Conservation (phyloP, 306 rosid genomes). For the Casuarina cunninghamiana region DNA sequence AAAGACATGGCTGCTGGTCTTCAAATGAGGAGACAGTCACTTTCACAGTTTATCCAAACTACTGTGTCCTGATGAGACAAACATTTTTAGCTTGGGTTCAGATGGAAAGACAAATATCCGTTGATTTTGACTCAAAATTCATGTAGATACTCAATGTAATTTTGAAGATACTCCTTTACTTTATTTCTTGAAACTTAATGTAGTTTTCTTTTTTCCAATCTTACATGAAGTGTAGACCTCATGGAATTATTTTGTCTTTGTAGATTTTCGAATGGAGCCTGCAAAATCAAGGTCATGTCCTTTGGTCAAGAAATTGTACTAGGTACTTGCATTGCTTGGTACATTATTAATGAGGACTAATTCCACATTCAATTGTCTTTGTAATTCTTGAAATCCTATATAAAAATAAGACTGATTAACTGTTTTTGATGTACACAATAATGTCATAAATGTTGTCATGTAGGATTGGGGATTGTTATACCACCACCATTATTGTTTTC, state of each 20-base stretch:
- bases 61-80: conserved; percentile 61
- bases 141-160: not conserved
- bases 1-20: conserved; percentile 94
- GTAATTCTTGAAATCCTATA: not conserved
- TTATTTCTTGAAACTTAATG: not conserved
- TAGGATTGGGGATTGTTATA: not conserved
- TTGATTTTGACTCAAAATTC: conserved; percentile 17
- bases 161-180: not conserved
- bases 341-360: conserved; percentile 7
- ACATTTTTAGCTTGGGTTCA: conserved; percentile 87
- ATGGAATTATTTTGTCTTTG: conserved; percentile 27
- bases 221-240: not conserved
- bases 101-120: conserved; percentile 75
- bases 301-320: conserved; percentile 85
- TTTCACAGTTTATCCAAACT: too few species aligned
- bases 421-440: not conserved
- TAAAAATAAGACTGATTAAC: not conserved
- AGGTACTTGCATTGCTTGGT: conserved; percentile 49
- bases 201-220: conserved; percentile 11
- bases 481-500: not conserved
- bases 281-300: conserved; percentile 93
- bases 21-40: conserved; percentile 31
- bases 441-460: not conserved
- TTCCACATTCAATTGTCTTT: not conserved
- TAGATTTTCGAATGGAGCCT: conserved; percentile 97